Conservation (phyloP, 306 rosid genomes). For the Castanea mollissima region DNA sequence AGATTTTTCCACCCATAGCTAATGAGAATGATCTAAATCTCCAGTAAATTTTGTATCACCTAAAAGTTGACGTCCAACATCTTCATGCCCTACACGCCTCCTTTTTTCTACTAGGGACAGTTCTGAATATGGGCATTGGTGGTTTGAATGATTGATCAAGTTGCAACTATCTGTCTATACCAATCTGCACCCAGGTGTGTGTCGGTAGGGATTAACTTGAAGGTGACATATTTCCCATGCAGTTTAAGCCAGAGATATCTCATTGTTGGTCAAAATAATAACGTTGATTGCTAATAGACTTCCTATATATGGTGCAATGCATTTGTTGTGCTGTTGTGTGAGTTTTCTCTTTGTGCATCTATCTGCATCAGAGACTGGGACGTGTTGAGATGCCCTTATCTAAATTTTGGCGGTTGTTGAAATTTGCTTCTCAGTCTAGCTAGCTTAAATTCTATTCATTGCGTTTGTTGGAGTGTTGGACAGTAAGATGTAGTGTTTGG, state of each 20-base stretch:
- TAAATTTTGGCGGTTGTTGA: neutral
- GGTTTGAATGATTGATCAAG: no score
- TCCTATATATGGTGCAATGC: neutral
- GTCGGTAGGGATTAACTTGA: neutral
- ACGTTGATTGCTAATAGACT: neutral
- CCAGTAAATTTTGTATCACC: neutral
- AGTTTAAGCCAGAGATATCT: neutral
- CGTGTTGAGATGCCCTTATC: neutral
- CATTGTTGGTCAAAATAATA: neutral
- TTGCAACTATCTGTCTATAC: neutral
- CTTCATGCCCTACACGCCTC: neutral
- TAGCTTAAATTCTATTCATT: neutral
- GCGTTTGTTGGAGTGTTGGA: neutral
- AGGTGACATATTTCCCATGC: neutral
- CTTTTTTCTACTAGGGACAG: no score
- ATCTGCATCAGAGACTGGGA: constrained; percentile 14
- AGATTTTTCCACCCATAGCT: neutral
- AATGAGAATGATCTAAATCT: neutral
- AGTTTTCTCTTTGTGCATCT: neutral
- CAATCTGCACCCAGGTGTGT: neutral
- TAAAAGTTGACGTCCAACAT: neutral
- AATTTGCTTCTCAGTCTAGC: neutral
- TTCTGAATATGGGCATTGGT: no score
- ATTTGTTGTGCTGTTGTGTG: neutral
- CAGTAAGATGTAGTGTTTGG: neutral